Evolutionary conservation across 768 basidiomycete genomes (phyloP), one percentile per base, ranked within the genome.

Genomic region (Scleroderma citrinum): DNA sequence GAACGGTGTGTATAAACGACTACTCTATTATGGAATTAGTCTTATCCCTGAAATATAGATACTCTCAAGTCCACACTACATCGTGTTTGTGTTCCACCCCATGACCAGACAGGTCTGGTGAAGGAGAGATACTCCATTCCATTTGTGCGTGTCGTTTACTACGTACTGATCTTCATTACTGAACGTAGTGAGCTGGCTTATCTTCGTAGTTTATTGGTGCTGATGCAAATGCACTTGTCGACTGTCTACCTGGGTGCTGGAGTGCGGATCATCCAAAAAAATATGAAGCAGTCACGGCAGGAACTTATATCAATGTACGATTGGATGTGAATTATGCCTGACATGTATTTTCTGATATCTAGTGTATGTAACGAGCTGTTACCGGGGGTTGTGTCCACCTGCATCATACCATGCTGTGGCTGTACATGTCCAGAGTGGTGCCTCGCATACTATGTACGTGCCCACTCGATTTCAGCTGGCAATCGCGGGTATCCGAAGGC

Each of bases 51-150:
- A n/a, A 23, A 8, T 41, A 13, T 30, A 67, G 66, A 61, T 52
- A 49, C 62, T 56, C 42, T 62, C 50, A 51, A 71, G 62, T 59
- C 58, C 21, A 76, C 78, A 0, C 54, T 77, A 8, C 78, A 80
- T 56, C 77, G 78, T 17, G 78, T 82, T 3, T 67, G 73, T 32
- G n/a, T n/a, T n/a, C 77, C 75, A 19, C 61, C 51, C 7, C 42
- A 53, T 49, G 19, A 54, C 21, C 37, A 42, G 30, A 44, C 43
- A n/a, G 66, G 60, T 5, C 71, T 74, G 63, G 69, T 75, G 1
- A 77, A 75, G 1, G 72, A 73, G 30, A 67, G 82, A 23, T 82
- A 80, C 56, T 82, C 81, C 0, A 82, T 83, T 51, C 81, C 82
- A 30, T 83, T 81, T 56, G 77, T 78, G 51, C 51, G 76, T 61